Evolutionary conservation across 208 protist species (phyloP).

Genomic region (Balamuthia mandrillaris): DNA sequence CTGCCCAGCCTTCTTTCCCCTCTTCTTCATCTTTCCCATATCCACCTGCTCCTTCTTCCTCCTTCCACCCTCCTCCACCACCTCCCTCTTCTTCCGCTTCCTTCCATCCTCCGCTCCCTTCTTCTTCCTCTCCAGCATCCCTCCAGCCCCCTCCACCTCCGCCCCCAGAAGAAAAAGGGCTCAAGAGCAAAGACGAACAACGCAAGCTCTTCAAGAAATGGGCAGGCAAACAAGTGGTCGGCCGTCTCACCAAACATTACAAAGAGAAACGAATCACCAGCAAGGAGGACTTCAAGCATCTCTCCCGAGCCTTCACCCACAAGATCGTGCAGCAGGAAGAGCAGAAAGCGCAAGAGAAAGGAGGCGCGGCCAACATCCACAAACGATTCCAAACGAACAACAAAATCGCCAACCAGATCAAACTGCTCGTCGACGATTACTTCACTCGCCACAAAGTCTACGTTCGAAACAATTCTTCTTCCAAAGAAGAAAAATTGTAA

Average conservation of each 20-base stretch:
- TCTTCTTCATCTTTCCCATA: slow-evolving; percentile 13
- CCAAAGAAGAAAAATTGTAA: too few species aligned
- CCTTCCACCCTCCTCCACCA: background rate
- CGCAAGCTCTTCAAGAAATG: background rate
- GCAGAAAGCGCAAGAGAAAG: too few species aligned
- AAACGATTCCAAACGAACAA: too few species aligned
- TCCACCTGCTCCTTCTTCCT: background rate
- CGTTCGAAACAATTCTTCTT: too few species aligned
- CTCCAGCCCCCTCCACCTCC: too few species aligned
- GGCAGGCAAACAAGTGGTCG: background rate
- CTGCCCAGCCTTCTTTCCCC: background rate
- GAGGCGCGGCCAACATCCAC: too few species aligned
- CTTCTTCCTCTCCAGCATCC: background rate
- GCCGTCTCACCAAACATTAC: background rate
- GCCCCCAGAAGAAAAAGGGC: too few species aligned
- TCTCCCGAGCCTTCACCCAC: background rate
- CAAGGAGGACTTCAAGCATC: slow-evolving; percentile 33
- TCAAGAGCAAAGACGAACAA: too few species aligned
- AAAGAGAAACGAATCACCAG: slow-evolving; percentile 14
- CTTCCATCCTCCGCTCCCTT: too few species aligned
- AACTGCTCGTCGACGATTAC: too few species aligned
- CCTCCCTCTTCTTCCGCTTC: background rate
- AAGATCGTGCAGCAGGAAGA: slow-evolving; percentile 18
- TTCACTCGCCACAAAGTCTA: too few species aligned
- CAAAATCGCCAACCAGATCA: too few species aligned